Conservation (phyloP, 352 stramenopile species). For the Thraustotheca clavata region DNA sequence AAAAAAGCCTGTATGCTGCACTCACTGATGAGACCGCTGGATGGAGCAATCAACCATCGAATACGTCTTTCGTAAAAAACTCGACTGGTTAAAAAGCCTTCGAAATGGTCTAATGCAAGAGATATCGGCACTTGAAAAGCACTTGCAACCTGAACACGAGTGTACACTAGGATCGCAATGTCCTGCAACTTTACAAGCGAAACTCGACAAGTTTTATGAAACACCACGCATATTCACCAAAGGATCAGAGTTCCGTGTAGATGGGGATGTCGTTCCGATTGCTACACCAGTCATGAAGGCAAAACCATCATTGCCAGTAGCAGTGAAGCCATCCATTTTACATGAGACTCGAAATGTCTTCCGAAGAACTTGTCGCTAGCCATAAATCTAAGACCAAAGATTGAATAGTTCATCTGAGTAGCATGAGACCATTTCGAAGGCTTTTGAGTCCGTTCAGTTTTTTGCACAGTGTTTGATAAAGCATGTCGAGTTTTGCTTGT, state of each 20-base stretch:
- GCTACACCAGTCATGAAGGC: too few relatives aligned
- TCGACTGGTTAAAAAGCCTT: constrained; percentile 1
- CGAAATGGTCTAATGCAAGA: not conserved
- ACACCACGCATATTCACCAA: not conserved
- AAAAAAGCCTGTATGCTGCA: not conserved
- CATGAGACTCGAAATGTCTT: too few relatives aligned
- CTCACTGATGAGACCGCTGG: not conserved
- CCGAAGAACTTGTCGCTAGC: too few relatives aligned
- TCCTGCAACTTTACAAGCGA: not conserved
- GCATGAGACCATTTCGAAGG: too few relatives aligned
- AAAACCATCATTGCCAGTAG: too few relatives aligned
- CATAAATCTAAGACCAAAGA: too few relatives aligned
- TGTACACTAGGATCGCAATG: not conserved
- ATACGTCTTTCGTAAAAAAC: not conserved
- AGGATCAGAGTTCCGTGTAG: not conserved
- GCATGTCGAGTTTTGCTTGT: too few relatives aligned
- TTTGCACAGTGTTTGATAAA: too few relatives aligned
- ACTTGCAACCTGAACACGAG: not conserved
- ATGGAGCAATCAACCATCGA: not conserved
- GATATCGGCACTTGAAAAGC: not conserved
- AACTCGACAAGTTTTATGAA: not conserved
- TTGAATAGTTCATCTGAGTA: too few relatives aligned
- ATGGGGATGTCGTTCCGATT: not conserved
- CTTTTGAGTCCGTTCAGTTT: too few relatives aligned
- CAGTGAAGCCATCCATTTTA: too few relatives aligned